Conservation (phyloP, 352 stramenopile species). For the Pythium phragmiticola region DNA sequence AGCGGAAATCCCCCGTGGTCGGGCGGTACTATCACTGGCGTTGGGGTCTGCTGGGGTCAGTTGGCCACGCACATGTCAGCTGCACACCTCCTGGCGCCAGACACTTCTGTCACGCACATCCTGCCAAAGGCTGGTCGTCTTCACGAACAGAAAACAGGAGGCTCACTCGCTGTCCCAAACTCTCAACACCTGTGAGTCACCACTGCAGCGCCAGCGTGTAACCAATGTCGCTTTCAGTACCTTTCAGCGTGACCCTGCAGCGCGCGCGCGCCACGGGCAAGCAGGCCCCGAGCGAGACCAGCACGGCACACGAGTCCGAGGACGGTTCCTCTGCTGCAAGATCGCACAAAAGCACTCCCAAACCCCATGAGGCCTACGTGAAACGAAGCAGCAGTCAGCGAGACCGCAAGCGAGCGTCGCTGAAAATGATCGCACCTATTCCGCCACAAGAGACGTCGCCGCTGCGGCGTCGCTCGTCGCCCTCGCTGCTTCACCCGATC, state of each 20-base stretch:
- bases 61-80: too few species aligned
- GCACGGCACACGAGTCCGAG: conserved; percentile 1
- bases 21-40: too few species aligned
- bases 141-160: too few species aligned
- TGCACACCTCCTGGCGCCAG: too few species aligned
- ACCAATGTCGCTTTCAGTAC: background rate
- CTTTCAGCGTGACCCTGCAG: background rate
- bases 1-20: too few species aligned
- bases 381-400: background rate
- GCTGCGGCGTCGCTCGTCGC: conserved; percentile 6
- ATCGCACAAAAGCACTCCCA: background rate
- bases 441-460: background rate
- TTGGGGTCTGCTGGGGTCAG: too few species aligned
- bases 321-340: background rate
- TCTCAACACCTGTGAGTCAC: background rate
- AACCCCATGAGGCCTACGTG: background rate
- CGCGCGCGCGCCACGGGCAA: conserved; percentile 1
- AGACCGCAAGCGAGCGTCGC: conserved; percentile 11
- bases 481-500: background rate
- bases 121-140: too few species aligned
- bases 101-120: too few species aligned
- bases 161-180: too few species aligned
- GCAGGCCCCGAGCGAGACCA: background rate
- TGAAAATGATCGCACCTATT: conserved; percentile 2
- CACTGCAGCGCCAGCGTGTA: background rate